phyloP scores from a whole-genome alignment of 2,329 filamentous ascomycete genomes.

The Zymoseptoria brevis region DNA sequence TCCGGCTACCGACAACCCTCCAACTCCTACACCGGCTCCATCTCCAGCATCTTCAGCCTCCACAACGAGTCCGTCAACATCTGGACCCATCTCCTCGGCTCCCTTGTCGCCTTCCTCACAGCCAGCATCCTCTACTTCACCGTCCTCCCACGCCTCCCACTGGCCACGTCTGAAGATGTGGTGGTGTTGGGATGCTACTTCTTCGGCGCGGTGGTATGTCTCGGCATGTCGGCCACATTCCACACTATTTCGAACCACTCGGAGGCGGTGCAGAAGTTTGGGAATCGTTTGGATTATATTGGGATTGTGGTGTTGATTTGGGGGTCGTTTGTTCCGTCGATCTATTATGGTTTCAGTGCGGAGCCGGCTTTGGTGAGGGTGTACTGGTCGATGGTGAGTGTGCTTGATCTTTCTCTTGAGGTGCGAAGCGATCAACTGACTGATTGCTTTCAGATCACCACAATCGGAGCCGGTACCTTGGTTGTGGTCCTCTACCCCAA shows the following conservation, averaged over 20 bases:
- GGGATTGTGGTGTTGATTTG: conserved; percentile 90
- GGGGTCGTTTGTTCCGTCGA: conserved; percentile 78
- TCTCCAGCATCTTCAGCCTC: conserved; percentile 46
- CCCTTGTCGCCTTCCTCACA: conserved; percentile 48
- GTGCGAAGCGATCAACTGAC: background rate
- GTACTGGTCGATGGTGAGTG: conserved; percentile 65
- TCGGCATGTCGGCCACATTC: conserved; percentile 56
- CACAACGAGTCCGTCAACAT: conserved; percentile 68
- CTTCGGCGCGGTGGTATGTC: conserved; percentile 46
- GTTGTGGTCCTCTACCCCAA: conserved; percentile 69
- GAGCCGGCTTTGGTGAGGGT: conserved; percentile 54
- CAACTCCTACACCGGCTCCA: conserved; percentile 52
- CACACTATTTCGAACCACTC: conserved; percentile 85
- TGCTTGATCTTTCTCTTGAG: no score
- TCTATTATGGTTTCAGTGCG: conserved; percentile 82
- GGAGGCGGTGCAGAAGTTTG: conserved; percentile 65
- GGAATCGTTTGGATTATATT: conserved; percentile 89
- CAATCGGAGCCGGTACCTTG: conserved; percentile 68
- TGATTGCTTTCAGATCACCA: conserved; percentile 54
- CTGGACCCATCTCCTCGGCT: conserved; percentile 63
- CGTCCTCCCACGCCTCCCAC: conserved; percentile 58
- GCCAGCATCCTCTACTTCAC: conserved; percentile 48
- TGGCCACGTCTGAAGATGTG: conserved; percentile 56
- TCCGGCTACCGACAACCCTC: conserved; percentile 58
- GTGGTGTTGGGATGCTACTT: conserved; percentile 73